Evolutionary conservation across 768 basidiomycete species (phyloP).

Genomic region (Suillus weaverae): DNA sequence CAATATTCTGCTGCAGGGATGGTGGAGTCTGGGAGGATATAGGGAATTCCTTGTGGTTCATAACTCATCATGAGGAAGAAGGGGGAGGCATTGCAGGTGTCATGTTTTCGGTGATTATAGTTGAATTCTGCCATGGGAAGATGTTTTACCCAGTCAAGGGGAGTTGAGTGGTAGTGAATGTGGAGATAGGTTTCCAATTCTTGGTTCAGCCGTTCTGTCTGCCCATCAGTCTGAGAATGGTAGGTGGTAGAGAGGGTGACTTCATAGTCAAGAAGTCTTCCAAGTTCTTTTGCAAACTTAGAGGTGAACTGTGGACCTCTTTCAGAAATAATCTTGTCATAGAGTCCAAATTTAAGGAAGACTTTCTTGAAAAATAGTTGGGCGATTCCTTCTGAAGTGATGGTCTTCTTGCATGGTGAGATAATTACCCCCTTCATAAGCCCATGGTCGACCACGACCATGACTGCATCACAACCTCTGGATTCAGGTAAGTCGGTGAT

Average conservation of each 20-base stretch:
- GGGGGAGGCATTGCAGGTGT: background rate
- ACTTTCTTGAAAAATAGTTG: constrained; percentile 12
- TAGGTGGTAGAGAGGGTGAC: constrained; percentile 36
- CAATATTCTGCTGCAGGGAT: no score
- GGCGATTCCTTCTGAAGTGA: constrained; percentile 15
- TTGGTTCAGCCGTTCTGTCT: constrained; percentile 27
- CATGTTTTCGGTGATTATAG: background rate
- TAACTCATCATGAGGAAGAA: constrained; percentile 8
- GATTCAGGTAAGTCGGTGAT: no score
- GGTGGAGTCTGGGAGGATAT: rapidly evolving
- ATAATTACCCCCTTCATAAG: constrained; percentile 31
- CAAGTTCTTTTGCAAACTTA: constrained; percentile 19
- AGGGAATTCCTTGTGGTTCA: background rate
- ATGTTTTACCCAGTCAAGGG: constrained; percentile 1
- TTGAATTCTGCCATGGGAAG: constrained; percentile 22
- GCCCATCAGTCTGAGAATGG: constrained; percentile 45
- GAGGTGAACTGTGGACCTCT: constrained; percentile 24
- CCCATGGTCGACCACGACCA: constrained; percentile 23
- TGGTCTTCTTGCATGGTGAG: constrained; percentile 18
- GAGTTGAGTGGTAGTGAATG: background rate
- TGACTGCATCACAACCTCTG: constrained; percentile 17
- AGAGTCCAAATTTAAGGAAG: background rate
- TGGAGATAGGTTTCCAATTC: background rate
- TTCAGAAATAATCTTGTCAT: constrained; percentile 4
- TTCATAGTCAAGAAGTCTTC: constrained; percentile 18